Evolutionary conservation across 768 basidiomycete species (phyloP), one percentile per base, ranked within the genome.

Genomic region (Tephrocybe rancida): DNA sequence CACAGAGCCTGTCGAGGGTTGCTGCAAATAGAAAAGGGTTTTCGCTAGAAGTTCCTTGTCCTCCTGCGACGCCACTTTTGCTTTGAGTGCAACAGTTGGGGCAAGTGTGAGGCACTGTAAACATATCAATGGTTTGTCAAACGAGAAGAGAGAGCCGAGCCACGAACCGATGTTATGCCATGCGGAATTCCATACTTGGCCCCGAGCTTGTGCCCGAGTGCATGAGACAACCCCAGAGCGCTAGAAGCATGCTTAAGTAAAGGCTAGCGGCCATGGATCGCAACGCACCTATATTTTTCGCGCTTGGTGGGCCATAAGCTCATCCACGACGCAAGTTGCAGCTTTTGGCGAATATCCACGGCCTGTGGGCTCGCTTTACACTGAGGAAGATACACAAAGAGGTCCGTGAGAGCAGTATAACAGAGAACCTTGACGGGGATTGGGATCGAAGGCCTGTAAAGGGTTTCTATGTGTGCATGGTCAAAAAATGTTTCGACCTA

Each of bases 281-380:
- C 30, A 18, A 49, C 67, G 51, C 58, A 83, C 86, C 76, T 75
- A 60, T 84, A 84, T 60, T 72, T 77, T 60, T 84, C 82, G 8
- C 75, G 52, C 61, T 80, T 83, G 38, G 76, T 67, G 0, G 88
- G 88, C 87, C 86, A 90, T 10, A 88, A 59, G 57, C 86, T 88
- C 86, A 89, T 88, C 90, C 88, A 91, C 1, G 87, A 80, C 2
- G 88, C 90, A 37, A 91, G 50, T 64, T 89, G 82, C 13, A 90
- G 74, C 64, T 80, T 85, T 61, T 90, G 87, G 14, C 90, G 81
- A 48, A 73, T 66, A n/a, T 75, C 78, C 30, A 91, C 55, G 54
- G 82, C 73, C 24, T 68, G 61, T 0, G 87, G 84, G 55, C 87
- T 69, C 13, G 75, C 80, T 64, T 85, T 88, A 22, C 83, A 84